Evolutionary conservation across 192 early-diverging fungal species (phyloP).

Genomic region (Coemansia javaensis): DNA sequence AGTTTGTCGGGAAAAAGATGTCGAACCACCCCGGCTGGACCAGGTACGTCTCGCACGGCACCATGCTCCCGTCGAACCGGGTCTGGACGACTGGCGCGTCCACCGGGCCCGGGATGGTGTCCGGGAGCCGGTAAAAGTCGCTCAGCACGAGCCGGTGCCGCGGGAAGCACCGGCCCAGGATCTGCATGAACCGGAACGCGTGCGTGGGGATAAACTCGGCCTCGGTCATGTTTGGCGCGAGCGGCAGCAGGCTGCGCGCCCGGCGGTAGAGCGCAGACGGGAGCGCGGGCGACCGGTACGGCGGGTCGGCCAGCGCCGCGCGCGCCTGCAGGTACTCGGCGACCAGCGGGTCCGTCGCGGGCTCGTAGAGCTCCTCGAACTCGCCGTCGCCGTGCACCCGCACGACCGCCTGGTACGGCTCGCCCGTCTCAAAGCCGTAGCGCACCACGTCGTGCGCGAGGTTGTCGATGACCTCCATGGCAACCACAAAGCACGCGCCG

Average conservation of each 20-base stretch:
- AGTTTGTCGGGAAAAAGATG: constrained; percentile 98
- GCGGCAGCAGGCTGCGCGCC: constrained; percentile 64
- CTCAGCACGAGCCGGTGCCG: constrained; percentile 79
- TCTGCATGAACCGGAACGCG: constrained; percentile 65
- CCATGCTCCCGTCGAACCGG: constrained; percentile 81
- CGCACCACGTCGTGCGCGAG: constrained; percentile 94
- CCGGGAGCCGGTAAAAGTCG: constrained; percentile 83
- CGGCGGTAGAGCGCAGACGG: constrained; percentile 43
- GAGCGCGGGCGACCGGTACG: constrained; percentile 66
- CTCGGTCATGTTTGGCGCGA: constrained; percentile 78
- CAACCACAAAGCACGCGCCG: constrained; percentile 84
- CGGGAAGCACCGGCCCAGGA: constrained; percentile 78
- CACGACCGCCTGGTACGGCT: constrained; percentile 78
- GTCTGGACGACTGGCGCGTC: constrained; percentile 95
- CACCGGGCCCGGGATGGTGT: constrained; percentile 68
- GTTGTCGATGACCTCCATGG: constrained; percentile 98
- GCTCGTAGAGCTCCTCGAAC: constrained; percentile 81
- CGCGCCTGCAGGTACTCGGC: constrained; percentile 59
- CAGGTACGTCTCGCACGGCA: constrained; percentile 92
- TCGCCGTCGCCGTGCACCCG: constrained; percentile 76
- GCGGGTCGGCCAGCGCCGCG: constrained; percentile 3
- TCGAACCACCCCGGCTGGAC: constrained; percentile 98
- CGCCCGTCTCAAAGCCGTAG: constrained; percentile 68
- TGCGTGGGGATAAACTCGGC: constrained; percentile 92
- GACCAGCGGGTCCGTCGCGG: constrained; percentile 73